phyloP scores from a whole-genome alignment of 179 eudicot genomes.

The Carnegiea gigantea region DNA sequence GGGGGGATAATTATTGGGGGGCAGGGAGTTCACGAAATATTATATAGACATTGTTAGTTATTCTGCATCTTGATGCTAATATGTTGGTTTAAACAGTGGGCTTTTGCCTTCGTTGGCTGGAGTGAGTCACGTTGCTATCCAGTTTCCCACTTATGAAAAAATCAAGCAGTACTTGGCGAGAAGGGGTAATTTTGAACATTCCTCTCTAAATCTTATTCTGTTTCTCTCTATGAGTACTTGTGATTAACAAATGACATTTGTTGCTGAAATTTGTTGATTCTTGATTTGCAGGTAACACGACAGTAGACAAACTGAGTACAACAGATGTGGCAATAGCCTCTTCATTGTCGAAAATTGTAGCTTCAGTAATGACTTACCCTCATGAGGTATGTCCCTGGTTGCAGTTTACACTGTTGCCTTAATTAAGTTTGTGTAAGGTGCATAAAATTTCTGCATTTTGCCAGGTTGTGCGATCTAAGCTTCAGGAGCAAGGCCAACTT shows the following conservation, averaged over 20 bases:
- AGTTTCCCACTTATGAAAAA: slow-evolving; percentile 85
- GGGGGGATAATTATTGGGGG: too few relatives aligned
- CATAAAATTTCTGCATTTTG: not conserved
- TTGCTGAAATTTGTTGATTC: slow-evolving; percentile 16
- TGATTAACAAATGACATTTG: not conserved
- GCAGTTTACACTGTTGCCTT: not conserved
- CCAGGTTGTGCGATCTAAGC: slow-evolving; percentile 84
- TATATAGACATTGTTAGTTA: not conserved
- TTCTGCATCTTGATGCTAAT: slow-evolving; percentile 15
- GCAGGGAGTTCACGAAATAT: too few relatives aligned
- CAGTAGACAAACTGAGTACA: slow-evolving; percentile 53
- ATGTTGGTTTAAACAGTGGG: slow-evolving; percentile 58
- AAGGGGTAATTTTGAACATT: slow-evolving; percentile 43
- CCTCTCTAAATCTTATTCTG: not conserved
- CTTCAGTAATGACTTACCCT: slow-evolving; percentile 85
- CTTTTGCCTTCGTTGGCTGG: slow-evolving; percentile 93
- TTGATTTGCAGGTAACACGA: slow-evolving; percentile 54
- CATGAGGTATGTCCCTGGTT: slow-evolving; percentile 59
- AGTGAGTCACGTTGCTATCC: slow-evolving; percentile 88
- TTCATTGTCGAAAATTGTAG: slow-evolving; percentile 70
- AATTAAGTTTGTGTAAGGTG: not conserved
- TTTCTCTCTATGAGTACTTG: not conserved
- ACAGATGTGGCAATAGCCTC: slow-evolving; percentile 81
- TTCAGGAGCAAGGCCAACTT: slow-evolving; percentile 85
- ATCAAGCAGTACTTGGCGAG: slow-evolving; percentile 68